phyloP scores from a whole-genome alignment of 2,329 filamentous ascomycete genomes.

The Thermothelomyces thermophilus region DNA sequence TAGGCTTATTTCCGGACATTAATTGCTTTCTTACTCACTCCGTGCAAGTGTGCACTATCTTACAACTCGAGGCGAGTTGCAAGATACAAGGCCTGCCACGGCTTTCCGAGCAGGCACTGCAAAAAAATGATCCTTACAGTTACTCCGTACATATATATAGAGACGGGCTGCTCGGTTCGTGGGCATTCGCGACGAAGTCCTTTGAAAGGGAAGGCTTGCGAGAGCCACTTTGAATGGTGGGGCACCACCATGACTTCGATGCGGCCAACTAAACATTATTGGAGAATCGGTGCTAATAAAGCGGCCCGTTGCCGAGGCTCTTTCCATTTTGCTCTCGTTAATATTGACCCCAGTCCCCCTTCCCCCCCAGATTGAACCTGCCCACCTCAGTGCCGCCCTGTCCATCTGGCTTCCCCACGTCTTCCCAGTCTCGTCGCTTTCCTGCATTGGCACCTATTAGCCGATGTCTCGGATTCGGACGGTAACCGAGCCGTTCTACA shows the following conservation, averaged over 20 bases:
- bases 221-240: background rate
- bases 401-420: background rate
- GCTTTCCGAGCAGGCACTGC: too few species aligned
- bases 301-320: background rate
- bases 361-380: background rate
- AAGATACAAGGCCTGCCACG: too few species aligned
- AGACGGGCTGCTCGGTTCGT: background rate
- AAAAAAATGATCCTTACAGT: too few species aligned
- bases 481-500: background rate
- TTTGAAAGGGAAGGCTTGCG: conserved; percentile 8
- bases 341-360: background rate
- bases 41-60: too few species aligned
- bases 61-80: too few species aligned
- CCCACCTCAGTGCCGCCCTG: background rate
- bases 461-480: background rate
- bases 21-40: too few species aligned
- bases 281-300: background rate
- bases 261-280: too few species aligned
- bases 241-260: too few species aligned
- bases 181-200: background rate
- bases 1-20: background rate
- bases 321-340: background rate
- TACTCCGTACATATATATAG: too few species aligned
- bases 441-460: background rate
- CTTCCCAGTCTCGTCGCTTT: background rate